Base-by-base conservation (phyloP, 1,139 yeast species). In the Protomyces arabidopsidicola region DNA sequence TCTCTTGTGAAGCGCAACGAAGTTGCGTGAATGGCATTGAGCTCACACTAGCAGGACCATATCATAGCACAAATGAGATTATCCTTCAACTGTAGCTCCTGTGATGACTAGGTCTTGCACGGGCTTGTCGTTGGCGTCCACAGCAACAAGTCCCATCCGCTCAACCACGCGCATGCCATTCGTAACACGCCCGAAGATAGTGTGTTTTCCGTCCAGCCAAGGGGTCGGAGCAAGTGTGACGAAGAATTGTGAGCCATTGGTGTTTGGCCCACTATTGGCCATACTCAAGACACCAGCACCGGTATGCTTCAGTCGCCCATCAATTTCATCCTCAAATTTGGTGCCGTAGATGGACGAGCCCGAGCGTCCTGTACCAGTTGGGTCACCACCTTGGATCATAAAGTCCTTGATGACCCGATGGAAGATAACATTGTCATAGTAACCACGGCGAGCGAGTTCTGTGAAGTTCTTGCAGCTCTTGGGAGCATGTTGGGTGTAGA, bases 161-260 rank as follows among this genome's bases (percentile, higher is more conserved):
- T 80, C 75, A 14, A 84, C 78, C n/a, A 78, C 80, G 72, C 79
- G 75, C 57, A 84, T 78, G 0, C 83, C 84, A 1, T 82, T 84
- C 10, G 77, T 79, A 10, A 86, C 78, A 67, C 83, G 81, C 1
- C 93, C 95, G 68, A 87, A 78, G n/a, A 84, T 73, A 0, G 83
- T 82, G 68, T 78, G 79, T 65, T 77, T 77, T 22, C 79, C 78
- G 68, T 81, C 79, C 63, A 81, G 74, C 68, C 79, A 79, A 1
- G 83, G 80, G 20, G 81, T 71, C 8, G 78, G 75, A 22, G 75
- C 75, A 65, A 82, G 72, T 0, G 87, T 82, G 36, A 85, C 77
- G 73, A 84, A 82, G 71, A 86, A 81, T 60, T 69, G 70, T 60
- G 79, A 77, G 18, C 73, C 81, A 64, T 80, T 77, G 35, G 77